These are phyloP conservation scores for Biancaea sappan DNA, from an alignment of 306 rosid genomes.

Conservation along the genomic window DNA sequence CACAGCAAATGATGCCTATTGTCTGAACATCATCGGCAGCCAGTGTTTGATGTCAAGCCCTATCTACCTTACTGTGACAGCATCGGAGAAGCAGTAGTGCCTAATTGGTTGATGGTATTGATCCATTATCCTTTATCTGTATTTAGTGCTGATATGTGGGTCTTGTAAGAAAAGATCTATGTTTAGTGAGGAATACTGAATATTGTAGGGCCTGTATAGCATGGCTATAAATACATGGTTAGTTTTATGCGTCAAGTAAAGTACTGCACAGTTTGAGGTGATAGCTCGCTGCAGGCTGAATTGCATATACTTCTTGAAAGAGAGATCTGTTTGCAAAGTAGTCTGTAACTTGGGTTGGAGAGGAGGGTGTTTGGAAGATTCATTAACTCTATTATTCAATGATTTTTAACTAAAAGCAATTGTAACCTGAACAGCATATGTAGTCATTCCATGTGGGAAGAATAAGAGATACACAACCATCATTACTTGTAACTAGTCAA, in stretches of 20 bases:
- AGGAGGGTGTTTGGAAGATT: background rate
- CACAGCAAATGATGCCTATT: conserved; percentile 18
- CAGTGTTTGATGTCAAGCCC: conserved; percentile 91
- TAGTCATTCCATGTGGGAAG: conserved; percentile 22
- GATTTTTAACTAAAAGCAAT: conserved; percentile 17
- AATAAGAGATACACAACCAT: conserved; percentile 1
- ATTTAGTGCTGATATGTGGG: conserved; percentile 1
- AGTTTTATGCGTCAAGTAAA: background rate
- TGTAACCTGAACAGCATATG: conserved; percentile 5
- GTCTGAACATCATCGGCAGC: conserved; percentile 59
- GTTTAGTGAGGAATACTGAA: background rate
- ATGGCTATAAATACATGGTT: background rate
- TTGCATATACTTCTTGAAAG: background rate
- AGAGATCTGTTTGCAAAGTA: background rate
- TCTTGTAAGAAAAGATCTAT: background rate
- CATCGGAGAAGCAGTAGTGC: conserved; percentile 70
- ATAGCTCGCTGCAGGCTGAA: background rate
- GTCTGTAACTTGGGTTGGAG: background rate
- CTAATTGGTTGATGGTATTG: conserved; percentile 78
- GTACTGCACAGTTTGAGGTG: background rate
- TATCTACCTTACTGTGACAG: conserved; percentile 87
- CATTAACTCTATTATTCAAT: conserved; percentile 11
- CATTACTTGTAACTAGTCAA: conserved; percentile 10
- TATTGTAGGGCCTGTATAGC: background rate
- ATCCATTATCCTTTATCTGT: conserved; percentile 27